Evolutionary conservation across 257 asterid genomes (phyloP), one percentile per base, ranked within the genome.

Genomic region (Solanum chmielewskii): DNA sequence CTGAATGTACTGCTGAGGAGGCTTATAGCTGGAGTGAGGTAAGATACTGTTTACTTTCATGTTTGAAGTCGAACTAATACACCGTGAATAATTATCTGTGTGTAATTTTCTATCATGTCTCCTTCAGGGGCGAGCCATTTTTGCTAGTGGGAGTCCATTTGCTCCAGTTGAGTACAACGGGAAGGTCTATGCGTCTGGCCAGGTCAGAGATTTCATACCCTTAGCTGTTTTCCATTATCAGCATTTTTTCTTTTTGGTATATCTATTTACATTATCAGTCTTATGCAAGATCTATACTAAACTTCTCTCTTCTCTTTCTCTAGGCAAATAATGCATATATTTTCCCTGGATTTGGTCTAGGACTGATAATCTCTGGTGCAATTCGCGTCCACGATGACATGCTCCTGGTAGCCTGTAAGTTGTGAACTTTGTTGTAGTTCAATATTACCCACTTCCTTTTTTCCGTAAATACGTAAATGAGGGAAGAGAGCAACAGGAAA

Each of bases 371-470:
- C 27, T 96, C 99, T 29, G 99, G 99, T 29, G 98, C 99, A 47
- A 96, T 96, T 87, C 96, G 98, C 42, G 99, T 95, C 74, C 99
- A 95, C 4, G 98, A 95, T 39, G 98, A 96, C 91, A 96, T 96
- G 98, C 99, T 96, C 88, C 91, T 96, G 62, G 96, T 96, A 86
- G 99, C 99, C 84, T 96, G 99, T 96, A 90, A 96, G 98, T 92
- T 90, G 69, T 59, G 33, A 2, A 25, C 18, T 31, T 23, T 78
- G 18, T 66, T 15, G 75, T 77, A 25, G 27, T 66, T 37, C 39
- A 42, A 60, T 15, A 25, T 6, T 81, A 49, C 21, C 20, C 69
- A 31, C 70, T 31, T 7, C 41, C 31, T 33, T 13, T 31, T 35
- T 71, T 7, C 3, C 1, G 35, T 33, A 68, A 11, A 27, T 68